phyloP scores from a whole-genome alignment of 148 eudicot genomes.

The Rhododendron simsii region DNA sequence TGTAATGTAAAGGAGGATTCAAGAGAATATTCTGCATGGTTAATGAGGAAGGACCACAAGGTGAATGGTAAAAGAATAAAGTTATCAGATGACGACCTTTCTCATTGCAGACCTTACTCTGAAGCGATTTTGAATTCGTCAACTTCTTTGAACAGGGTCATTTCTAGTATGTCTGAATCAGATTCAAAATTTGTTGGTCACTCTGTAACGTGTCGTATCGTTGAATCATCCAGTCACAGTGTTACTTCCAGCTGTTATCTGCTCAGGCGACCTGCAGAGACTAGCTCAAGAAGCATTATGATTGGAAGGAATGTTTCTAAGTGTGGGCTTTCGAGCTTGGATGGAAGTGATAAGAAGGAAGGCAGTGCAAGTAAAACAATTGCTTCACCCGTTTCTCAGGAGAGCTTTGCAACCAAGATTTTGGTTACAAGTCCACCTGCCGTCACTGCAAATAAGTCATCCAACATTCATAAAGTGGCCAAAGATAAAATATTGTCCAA shows the following conservation, averaged over 20 bases:
- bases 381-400: constrained; percentile 80
- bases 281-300: constrained; percentile 19
- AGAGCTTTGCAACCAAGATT: constrained; percentile 68
- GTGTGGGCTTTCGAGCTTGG: constrained; percentile 35
- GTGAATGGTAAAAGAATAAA: constrained; percentile 41
- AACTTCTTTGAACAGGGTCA: constrained; percentile 34
- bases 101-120: constrained; percentile 41
- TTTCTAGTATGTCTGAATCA: constrained; percentile 33
- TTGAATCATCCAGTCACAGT: constrained; percentile 67
- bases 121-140: constrained; percentile 35
- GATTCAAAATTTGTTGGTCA: constrained; percentile 20
- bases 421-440: constrained; percentile 30
- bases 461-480: constrained; percentile 32
- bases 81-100: constrained; percentile 49
- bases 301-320: constrained; percentile 22
- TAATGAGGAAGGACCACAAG: constrained; percentile 24
- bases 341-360: constrained; percentile 56
- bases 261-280: constrained; percentile 39
- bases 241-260: constrained; percentile 65
- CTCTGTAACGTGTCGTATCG: constrained; percentile 57
- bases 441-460: constrained; percentile 33
- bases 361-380: constrained; percentile 40
- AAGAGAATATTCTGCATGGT: constrained; percentile 19
- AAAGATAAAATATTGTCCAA: constrained; percentile 33
- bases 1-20: constrained; percentile 24